A percentile compares a stretch with the other conserved stretches of the same genome.
These are phyloP conservation scores for Chlorella variabilis DNA, from an alignment of 163 green algal genomes.

Conservation along the genomic window DNA sequence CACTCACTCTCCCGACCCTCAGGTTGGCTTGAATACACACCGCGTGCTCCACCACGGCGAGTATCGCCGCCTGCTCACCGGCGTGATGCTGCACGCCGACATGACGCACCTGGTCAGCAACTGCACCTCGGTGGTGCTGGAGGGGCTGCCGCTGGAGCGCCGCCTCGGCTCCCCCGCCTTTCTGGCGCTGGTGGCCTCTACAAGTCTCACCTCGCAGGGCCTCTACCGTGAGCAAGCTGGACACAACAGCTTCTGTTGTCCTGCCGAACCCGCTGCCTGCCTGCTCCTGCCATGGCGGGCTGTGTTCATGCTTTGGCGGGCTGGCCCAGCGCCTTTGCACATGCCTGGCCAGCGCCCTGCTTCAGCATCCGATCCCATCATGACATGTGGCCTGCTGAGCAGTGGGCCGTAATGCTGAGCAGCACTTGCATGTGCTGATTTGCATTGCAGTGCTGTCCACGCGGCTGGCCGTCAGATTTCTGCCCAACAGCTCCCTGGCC, in stretches of 20 bases:
- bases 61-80: constrained; percentile 33
- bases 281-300: too few relatives aligned
- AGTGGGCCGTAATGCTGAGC: too few relatives aligned
- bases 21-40: constrained; percentile 36
- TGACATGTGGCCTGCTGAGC: too few relatives aligned
- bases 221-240: constrained; percentile 34
- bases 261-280: neutral
- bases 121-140: neutral
- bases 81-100: constrained; percentile 8
- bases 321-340: too few relatives aligned
- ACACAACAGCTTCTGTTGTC: too few relatives aligned
- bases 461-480: neutral
- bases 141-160: constrained; percentile 22
- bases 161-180: neutral
- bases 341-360: too few relatives aligned
- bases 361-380: too few relatives aligned
- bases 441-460: neutral
- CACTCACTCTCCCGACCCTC: too few relatives aligned
- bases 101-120: constrained; percentile 26
- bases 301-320: too few relatives aligned
- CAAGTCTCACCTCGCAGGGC: neutral
- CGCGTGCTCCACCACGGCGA: constrained; percentile 33
- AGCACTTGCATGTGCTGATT: too few relatives aligned
- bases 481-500: neutral
- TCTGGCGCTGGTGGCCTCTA: neutral